Conservation (phyloP, 2,329 filamentous ascomycete genomes). For the Curvularia sp. region DNA sequence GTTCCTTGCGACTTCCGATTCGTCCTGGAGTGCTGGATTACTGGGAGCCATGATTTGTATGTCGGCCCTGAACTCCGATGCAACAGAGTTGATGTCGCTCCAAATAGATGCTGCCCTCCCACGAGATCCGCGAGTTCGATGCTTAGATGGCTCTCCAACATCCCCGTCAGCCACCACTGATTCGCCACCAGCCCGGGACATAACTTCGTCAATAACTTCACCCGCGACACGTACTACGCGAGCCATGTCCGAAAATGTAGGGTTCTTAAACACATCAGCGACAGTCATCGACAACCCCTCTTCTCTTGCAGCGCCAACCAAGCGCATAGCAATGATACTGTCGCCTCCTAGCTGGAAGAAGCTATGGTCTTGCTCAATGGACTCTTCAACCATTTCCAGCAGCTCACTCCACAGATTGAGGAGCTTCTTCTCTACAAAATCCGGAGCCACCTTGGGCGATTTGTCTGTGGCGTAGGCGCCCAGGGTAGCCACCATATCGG, state of each 20-base stretch:
- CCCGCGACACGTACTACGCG: conserved; percentile 45
- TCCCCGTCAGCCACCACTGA: conserved; percentile 16
- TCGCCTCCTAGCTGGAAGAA: conserved; percentile 48
- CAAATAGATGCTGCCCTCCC: conserved; percentile 34
- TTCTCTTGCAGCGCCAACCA: conserved; percentile 44
- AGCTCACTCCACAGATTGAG: conserved; percentile 43
- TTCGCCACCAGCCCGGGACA: conserved; percentile 40
- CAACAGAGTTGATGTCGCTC: conserved; percentile 42
- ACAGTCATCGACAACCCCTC: conserved; percentile 47
- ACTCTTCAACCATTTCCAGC: conserved; percentile 45
- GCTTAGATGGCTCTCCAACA: conserved; percentile 3
- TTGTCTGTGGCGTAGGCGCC: conserved; percentile 42
- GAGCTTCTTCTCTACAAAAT: conserved; percentile 47
- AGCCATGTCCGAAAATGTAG: conserved; percentile 45
- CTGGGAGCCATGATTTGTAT: conserved; percentile 15
- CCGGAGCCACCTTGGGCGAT: conserved; percentile 36
- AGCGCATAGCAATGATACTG: conserved; percentile 46
- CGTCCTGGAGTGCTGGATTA: conserved; percentile 12
- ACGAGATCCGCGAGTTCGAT: conserved; percentile 20
- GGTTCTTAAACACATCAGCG: conserved; percentile 47
- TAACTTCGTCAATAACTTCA: conserved; percentile 47
- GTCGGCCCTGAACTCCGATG: conserved; percentile 38
- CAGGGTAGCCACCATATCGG: conserved; percentile 45
- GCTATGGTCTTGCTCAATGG: conserved; percentile 43
- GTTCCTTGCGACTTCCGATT: conserved; percentile 17